Percentiles rank a stretch among this genome's conserved stretches.
phyloP scores from a whole-genome alignment of 2,329 filamentous ascomycete genomes.

The Fusarium sp. region DNA sequence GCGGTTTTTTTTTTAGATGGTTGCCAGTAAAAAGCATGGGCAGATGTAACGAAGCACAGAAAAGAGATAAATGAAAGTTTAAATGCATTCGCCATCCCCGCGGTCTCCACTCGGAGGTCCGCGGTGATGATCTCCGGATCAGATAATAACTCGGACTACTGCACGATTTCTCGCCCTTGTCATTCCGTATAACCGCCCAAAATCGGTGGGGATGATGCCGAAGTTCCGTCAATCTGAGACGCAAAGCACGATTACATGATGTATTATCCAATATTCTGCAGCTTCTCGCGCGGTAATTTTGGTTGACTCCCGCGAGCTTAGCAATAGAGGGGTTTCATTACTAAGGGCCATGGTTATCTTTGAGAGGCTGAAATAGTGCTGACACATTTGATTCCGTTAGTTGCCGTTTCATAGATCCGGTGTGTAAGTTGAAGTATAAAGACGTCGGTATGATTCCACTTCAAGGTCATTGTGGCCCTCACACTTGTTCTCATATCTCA shows the following conservation, averaged over 20 bases:
- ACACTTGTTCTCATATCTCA: background rate
- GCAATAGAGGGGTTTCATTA: conserved; percentile 20
- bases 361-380: conserved; percentile 2
- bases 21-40: conserved; percentile 41
- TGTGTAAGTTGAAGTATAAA: conserved; percentile 18
- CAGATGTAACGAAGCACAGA: conserved; percentile 43
- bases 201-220: conserved; percentile 9
- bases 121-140: background rate
- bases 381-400: background rate
- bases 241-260: conserved; percentile 17
- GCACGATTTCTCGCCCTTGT: background rate
- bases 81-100: conserved; percentile 19
- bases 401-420: background rate
- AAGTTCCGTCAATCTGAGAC: conserved; percentile 30
- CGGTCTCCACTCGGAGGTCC: background rate
- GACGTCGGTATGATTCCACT: background rate
- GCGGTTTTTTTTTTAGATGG: conserved; percentile 41
- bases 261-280: background rate
- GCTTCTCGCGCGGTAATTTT: background rate
- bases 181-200: background rate
- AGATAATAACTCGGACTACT: background rate
- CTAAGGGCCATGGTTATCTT: conserved; percentile 1
- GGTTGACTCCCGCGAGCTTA: conserved; percentile 5
- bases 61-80: conserved; percentile 42
- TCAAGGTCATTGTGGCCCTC: background rate